Conservation (phyloP, 768 basidiomycete genomes). For the Suillus luteus region DNA sequence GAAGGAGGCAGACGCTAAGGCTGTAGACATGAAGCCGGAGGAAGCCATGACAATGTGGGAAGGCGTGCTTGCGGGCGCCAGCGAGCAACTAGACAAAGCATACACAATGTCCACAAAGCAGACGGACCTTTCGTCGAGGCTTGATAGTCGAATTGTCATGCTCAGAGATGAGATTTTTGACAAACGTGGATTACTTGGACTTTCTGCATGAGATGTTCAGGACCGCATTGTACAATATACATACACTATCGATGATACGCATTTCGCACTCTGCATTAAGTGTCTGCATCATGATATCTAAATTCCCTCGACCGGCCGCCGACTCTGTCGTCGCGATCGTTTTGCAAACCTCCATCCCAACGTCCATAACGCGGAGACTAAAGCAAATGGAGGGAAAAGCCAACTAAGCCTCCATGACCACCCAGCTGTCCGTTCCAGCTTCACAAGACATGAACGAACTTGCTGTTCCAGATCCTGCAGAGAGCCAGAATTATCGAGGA, state of each 20-base stretch:
- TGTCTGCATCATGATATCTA: not conserved
- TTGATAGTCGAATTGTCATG: constrained; percentile 73
- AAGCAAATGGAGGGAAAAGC: constrained; percentile 56
- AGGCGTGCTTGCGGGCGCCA: constrained; percentile 48
- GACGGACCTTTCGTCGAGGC: constrained; percentile 62
- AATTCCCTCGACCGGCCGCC: not conserved
- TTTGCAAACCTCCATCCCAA: constrained; percentile 35
- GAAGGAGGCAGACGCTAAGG: constrained; percentile 52
- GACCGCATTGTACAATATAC: not conserved
- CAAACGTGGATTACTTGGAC: constrained; percentile 54
- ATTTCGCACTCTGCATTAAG: not conserved
- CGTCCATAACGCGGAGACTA: constrained; percentile 48
- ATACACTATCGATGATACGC: not conserved
- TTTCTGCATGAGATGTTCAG: constrained; percentile 3
- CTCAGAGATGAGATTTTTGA: constrained; percentile 65
- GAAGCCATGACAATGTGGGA: constrained; percentile 43
- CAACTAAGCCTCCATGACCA: constrained; percentile 65
- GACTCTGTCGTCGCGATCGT: not conserved
- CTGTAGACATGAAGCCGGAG: constrained; percentile 35
- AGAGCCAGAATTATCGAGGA: constrained; percentile 89
- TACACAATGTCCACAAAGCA: constrained; percentile 48
- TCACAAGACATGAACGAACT: constrained; percentile 41
- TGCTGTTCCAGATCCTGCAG: constrained; percentile 62
- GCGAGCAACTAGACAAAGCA: constrained; percentile 53
- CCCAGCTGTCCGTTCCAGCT: constrained; percentile 48